Conservation (phyloP, 1,139 yeast species). For the Sugiyamaella paludigena region DNA sequence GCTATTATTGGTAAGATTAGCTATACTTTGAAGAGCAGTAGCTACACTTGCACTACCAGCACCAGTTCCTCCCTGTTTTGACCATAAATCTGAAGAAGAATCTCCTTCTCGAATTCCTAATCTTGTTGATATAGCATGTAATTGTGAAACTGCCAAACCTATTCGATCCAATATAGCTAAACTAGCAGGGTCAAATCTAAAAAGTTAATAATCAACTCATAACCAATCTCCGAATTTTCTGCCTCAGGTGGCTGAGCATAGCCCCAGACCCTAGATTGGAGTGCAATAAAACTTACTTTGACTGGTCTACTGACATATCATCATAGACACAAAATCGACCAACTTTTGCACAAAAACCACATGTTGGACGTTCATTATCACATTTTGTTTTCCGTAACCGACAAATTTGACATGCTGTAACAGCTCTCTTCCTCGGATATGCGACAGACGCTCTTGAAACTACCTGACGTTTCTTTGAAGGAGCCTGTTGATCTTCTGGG, state of each 20-base stretch:
- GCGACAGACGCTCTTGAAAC: conserved; percentile 11
- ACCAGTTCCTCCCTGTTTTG: not conserved
- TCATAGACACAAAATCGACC: conserved; percentile 22
- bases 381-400: conserved; percentile 22
- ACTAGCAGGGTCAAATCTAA: conserved; percentile 20
- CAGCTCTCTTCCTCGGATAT: conserved; percentile 19
- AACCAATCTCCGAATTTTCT: not conserved
- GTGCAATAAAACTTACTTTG: conserved; percentile 7
- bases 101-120: conserved; percentile 12
- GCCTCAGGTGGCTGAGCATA: too few relatives aligned
- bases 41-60: not conserved
- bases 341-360: conserved; percentile 21
- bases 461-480: conserved; percentile 7
- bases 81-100: not conserved
- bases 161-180: conserved; percentile 20
- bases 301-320: conserved; percentile 20
- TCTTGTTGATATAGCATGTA: conserved; percentile 16
- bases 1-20: conserved; percentile 1
- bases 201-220: not conserved
- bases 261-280: too few relatives aligned
- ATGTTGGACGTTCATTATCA: conserved; percentile 22
- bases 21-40: not conserved
- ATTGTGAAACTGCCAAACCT: conserved; percentile 17
- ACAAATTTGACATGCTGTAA: conserved; percentile 23
- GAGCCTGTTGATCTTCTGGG: not conserved